These are phyloP conservation scores for Colletotrichum liriopes DNA, from an alignment of 2,329 filamentous ascomycete genomes.

Conservation along the genomic window DNA sequence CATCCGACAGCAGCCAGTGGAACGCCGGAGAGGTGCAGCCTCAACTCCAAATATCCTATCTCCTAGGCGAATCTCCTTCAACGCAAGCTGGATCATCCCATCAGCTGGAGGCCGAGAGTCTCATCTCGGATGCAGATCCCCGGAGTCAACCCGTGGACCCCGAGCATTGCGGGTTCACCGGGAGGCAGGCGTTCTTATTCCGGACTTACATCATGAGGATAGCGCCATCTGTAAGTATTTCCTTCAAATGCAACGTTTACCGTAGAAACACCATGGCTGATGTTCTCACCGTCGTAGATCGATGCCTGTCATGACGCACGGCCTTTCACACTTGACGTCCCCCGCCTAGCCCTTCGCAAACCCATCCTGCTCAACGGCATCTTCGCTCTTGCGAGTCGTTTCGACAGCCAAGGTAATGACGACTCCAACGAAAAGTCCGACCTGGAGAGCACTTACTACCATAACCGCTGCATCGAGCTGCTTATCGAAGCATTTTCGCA, in stretches of 20 bases:
- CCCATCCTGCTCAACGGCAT: conserved; percentile 64
- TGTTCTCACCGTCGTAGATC: conserved; percentile 6
- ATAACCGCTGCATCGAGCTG: conserved; percentile 61
- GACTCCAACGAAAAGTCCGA: conserved; percentile 49
- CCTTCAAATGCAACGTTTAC: not conserved
- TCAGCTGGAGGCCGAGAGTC: conserved; percentile 5
- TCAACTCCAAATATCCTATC: conserved; percentile 35
- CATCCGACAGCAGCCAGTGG: conserved; percentile 11
- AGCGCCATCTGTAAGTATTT: conserved; percentile 24
- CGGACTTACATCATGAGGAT: conserved; percentile 38
- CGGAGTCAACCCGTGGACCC: not conserved
- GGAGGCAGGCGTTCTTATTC: conserved; percentile 31
- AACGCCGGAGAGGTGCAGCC: conserved; percentile 18
- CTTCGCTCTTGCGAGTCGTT: conserved; percentile 61
- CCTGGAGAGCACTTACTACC: conserved; percentile 60
- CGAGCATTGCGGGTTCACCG: conserved; percentile 26
- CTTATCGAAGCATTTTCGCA: conserved; percentile 62
- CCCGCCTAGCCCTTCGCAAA: conserved; percentile 61
- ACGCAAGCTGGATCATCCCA: conserved; percentile 14
- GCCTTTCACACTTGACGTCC: conserved; percentile 62
- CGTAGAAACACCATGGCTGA: not conserved
- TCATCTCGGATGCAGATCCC: conserved; percentile 4
- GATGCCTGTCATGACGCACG: conserved; percentile 45
- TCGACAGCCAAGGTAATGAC: conserved; percentile 57
- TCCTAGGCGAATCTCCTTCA: conserved; percentile 24